Conservation (phyloP, 192 early-diverging fungal genomes). For the Coemansia sp. region DNA sequence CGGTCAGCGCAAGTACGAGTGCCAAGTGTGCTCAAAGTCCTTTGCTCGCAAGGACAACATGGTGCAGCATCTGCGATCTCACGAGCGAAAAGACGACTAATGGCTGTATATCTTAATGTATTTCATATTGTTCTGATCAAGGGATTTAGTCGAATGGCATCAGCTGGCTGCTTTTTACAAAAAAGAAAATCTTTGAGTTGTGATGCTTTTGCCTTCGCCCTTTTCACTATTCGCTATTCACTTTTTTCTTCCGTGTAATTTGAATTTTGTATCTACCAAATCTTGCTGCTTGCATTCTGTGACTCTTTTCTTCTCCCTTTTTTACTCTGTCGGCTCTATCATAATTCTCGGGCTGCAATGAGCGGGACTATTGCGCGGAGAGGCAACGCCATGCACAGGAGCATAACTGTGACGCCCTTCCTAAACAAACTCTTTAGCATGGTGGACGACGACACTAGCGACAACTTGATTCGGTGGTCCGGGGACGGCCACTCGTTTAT, state of each 20-base stretch:
- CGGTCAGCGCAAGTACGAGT: conserved; percentile 67
- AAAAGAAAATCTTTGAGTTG: not conserved
- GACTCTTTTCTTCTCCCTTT: not conserved
- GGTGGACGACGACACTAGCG: conserved; percentile 82
- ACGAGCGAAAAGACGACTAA: conserved; percentile 42
- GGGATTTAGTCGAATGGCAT: too few species aligned
- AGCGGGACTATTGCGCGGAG: conserved; percentile 32
- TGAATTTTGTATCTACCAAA: not conserved
- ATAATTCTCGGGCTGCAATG: not conserved
- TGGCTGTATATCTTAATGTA: too few species aligned
- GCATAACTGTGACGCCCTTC: conserved; percentile 78
- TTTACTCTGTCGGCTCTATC: not conserved
- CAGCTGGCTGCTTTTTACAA: too few species aligned
- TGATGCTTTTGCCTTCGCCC: not conserved
- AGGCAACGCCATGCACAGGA: conserved; percentile 37
- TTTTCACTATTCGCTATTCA: not conserved
- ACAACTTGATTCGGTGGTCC: conserved; percentile 88
- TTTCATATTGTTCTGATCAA: too few species aligned
- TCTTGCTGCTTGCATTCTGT: conserved; percentile 1
- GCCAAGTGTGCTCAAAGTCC: conserved; percentile 59
- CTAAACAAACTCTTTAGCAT: conserved; percentile 95
- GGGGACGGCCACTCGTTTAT: conserved; percentile 86
- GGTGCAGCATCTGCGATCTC: conserved; percentile 76
- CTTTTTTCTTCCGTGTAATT: not conserved
- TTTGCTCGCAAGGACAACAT: conserved; percentile 79